Base-by-base conservation (phyloP, 768 basidiomycete genomes). In the Hygrophorus russula region DNA sequence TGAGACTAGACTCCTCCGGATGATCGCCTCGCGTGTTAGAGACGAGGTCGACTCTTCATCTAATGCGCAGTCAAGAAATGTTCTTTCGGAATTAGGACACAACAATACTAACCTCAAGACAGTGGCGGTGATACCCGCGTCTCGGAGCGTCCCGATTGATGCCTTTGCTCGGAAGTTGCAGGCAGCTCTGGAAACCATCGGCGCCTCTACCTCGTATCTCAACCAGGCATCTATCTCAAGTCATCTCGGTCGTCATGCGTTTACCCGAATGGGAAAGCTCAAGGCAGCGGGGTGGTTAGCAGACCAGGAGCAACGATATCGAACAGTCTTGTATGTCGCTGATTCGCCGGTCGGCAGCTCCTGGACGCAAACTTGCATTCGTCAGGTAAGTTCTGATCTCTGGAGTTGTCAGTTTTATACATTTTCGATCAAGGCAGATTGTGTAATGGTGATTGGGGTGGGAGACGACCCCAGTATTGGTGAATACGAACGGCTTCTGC, bases 291-390 rank as follows among this genome's bases (percentile, higher is more conserved):
- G 85, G 2, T 97, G 96, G 96, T 68, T 99, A 5, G 90, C 94
- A 12, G 93, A 98, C 60, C 83, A 85, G 57, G 92, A 97, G 59
- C 89, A 97, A 64, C 76, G 87, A 55, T 96, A 84, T 56, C 75
- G 90, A 20, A 96, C 80, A 2, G 93, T 98, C 0, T 73, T 99
- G 12, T 98, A 98, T 56, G 90, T 99, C 27, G 94, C 88, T 5
- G 93, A 99, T 61, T 91, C 94, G 0, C 81, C 93, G 0, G 91
- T 94, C 29, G 87, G 78, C 45, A 93, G 89, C 46, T 85, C 90
- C 14, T 99, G 96, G 96, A 98, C 94, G 24, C 86, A 97, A 61
- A 98, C 92, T 0, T 98, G 93, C 59, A 93, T 99, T 49, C 77
- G 91, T 18, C 94, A 97, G 71, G 87, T 85, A 49, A 29, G 53